These are phyloP conservation scores for Fusarium sp. DNA, from an alignment of 2,329 filamentous ascomycete genomes.

Conservation along the genomic window DNA sequence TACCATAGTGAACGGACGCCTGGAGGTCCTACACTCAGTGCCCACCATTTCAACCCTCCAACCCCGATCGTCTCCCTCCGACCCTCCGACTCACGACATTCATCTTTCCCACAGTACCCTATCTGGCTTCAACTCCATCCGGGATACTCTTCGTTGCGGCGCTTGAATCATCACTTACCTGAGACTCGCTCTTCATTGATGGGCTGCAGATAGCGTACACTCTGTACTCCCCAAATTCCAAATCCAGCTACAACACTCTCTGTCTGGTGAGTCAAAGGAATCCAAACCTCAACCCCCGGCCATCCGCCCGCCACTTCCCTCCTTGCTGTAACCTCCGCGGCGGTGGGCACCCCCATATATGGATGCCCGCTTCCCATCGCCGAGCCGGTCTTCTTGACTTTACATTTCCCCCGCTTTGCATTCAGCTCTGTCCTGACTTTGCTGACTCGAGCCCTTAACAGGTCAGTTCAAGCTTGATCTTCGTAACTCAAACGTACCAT, in stretches of 20 bases:
- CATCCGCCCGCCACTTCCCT: constrained; percentile 32
- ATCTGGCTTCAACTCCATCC: constrained; percentile 35
- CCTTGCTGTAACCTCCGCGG: constrained; percentile 29
- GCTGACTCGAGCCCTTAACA: constrained; percentile 36
- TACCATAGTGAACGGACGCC: constrained; percentile 24
- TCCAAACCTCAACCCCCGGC: constrained; percentile 20
- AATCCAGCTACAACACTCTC: constrained; percentile 7
- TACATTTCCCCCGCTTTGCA: constrained; percentile 26
- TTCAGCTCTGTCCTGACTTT: constrained; percentile 23
- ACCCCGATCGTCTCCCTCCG: constrained; percentile 39
- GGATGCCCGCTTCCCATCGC: constrained; percentile 37
- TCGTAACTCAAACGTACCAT: constrained; percentile 28
- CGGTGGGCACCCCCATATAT: constrained; percentile 37
- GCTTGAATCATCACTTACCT: constrained; percentile 1
- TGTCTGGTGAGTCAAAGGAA: constrained; percentile 40
- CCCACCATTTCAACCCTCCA: constrained; percentile 45
- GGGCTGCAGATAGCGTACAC: constrained; percentile 34
- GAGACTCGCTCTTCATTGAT: constrained; percentile 32
- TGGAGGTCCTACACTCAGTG: constrained; percentile 36
- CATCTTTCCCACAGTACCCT: constrained; percentile 36
- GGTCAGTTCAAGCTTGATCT: constrained; percentile 25
- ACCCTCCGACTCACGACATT: constrained; percentile 40
- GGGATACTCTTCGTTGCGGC: constrained; percentile 19
- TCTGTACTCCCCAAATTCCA: not conserved
- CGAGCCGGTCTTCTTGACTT: constrained; percentile 24